phyloP scores from a whole-genome alignment of 148 eudicot genomes.

The Pharnaceum exiguum region DNA sequence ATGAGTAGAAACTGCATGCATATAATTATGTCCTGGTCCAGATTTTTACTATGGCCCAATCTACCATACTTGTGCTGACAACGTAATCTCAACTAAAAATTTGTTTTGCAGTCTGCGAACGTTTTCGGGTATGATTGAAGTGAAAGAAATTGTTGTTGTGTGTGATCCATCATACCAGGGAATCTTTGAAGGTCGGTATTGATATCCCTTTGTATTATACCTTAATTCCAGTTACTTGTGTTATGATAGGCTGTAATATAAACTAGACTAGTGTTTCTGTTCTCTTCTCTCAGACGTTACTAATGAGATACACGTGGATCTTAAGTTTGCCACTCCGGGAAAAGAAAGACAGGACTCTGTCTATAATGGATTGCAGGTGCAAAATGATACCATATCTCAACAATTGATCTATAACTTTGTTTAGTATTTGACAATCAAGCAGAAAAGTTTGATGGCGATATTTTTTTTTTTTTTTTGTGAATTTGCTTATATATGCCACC shows the following conservation, averaged over 20 bases:
- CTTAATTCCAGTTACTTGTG: background rate
- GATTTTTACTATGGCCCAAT: background rate
- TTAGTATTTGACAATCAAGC: background rate
- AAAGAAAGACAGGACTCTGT: conserved; percentile 98
- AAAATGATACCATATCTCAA: background rate
- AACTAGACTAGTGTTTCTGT: background rate
- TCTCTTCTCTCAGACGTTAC: conserved; percentile 42
- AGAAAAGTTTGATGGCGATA: too few relatives aligned
- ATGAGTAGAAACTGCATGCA: background rate
- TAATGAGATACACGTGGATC: conserved; percentile 55
- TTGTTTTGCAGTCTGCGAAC: conserved; percentile 55
- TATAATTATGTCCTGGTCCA: background rate
- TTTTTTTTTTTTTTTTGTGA: too few relatives aligned
- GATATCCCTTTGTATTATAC: background rate
- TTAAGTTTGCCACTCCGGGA: conserved; percentile 89
- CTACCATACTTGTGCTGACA: background rate
- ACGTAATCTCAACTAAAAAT: conserved; percentile 18
- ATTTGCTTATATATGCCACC: too few relatives aligned
- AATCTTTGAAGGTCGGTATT: conserved; percentile 80
- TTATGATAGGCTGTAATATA: conserved; percentile 2
- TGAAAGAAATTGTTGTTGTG: conserved; percentile 88
- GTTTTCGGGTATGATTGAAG: conserved; percentile 69
- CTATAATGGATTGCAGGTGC: conserved; percentile 80
- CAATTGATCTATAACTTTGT: background rate
- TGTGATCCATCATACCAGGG: conserved; percentile 95